Evolutionary conservation across 2,329 filamentous ascomycete genomes (phyloP).

Genomic region (Penicillium sp.): DNA sequence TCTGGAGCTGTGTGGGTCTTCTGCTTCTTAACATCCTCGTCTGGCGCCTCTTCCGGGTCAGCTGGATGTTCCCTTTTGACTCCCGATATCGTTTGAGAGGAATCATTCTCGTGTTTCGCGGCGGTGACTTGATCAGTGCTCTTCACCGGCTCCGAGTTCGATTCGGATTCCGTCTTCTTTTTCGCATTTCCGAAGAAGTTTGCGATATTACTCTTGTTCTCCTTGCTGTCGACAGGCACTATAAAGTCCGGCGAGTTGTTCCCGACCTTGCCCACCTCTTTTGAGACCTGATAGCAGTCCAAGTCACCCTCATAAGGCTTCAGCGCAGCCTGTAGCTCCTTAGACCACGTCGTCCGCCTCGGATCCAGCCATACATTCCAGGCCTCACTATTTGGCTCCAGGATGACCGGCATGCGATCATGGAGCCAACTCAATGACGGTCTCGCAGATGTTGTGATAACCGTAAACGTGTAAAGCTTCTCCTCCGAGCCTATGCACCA

Average conservation of each 20-base stretch:
- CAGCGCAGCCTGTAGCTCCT: constrained; percentile 77
- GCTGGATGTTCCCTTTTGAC: constrained; percentile 56
- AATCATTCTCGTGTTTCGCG: constrained; percentile 53
- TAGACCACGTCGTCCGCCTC: constrained; percentile 70
- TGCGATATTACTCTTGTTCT: constrained; percentile 91
- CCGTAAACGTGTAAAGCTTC: constrained; percentile 84
- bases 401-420: constrained; percentile 92
- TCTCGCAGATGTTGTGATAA: constrained; percentile 91
- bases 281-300: constrained; percentile 82
- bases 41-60: constrained; percentile 18
- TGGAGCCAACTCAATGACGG: constrained; percentile 84
- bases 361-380: constrained; percentile 82
- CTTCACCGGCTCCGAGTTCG: constrained; percentile 33
- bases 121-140: constrained; percentile 2
- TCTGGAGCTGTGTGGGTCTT: constrained; percentile 26
- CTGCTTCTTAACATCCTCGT: constrained; percentile 30
- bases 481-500: constrained; percentile 62
- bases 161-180: constrained; percentile 32
- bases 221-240: constrained; percentile 78
- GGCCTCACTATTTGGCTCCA: constrained; percentile 74
- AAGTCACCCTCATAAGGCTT: constrained; percentile 79
- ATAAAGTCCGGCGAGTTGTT: constrained; percentile 87
- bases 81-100: constrained; percentile 52
- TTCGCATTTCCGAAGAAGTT: constrained; percentile 79
- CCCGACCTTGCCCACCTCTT: constrained; percentile 92